Conservation (phyloP, 2,329 filamentous ascomycete species). For the Calonectria naviculata region DNA sequence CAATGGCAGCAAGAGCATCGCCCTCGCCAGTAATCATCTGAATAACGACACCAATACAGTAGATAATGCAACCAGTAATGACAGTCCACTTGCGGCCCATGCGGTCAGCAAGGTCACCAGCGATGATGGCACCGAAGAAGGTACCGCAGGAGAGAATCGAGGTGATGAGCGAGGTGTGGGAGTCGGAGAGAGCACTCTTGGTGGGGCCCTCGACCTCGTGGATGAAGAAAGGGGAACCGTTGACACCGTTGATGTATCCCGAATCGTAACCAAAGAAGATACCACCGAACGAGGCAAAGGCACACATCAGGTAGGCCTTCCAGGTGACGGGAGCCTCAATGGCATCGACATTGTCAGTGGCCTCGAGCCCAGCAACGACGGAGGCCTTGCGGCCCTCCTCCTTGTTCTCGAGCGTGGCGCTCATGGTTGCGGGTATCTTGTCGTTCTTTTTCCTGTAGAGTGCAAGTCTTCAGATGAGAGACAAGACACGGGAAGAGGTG, state of each 20-base stretch:
- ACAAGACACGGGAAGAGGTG: conserved; percentile 2
- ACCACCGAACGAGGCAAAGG: conserved; percentile 77
- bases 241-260: conserved; percentile 78
- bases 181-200: conserved; percentile 48
- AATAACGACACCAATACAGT: conserved; percentile 74
- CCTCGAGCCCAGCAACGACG: conserved; percentile 46
- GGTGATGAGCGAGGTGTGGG: conserved; percentile 69
- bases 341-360: conserved; percentile 63
- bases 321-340: conserved; percentile 77
- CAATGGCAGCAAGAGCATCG: conserved; percentile 69
- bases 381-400: conserved; percentile 38
- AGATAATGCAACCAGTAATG: conserved; percentile 78
- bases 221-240: conserved; percentile 64
- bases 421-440: conserved; percentile 33
- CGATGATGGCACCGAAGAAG: conserved; percentile 82
- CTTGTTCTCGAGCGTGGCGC: conserved; percentile 34
- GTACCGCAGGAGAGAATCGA: conserved; percentile 83
- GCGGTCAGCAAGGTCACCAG: conserved; percentile 80
- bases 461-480: conserved; percentile 2
- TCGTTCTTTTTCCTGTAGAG: not conserved
- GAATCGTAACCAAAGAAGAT: conserved; percentile 86
- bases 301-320: conserved; percentile 77
- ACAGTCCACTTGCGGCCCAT: conserved; percentile 80
- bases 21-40: conserved; percentile 66
- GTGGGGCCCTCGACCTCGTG: conserved; percentile 58